Evolutionary conservation across 805 yeast genomes (phyloP), one percentile per base, ranked within the genome.

Genomic region (Saccharomyces jurei): DNA sequence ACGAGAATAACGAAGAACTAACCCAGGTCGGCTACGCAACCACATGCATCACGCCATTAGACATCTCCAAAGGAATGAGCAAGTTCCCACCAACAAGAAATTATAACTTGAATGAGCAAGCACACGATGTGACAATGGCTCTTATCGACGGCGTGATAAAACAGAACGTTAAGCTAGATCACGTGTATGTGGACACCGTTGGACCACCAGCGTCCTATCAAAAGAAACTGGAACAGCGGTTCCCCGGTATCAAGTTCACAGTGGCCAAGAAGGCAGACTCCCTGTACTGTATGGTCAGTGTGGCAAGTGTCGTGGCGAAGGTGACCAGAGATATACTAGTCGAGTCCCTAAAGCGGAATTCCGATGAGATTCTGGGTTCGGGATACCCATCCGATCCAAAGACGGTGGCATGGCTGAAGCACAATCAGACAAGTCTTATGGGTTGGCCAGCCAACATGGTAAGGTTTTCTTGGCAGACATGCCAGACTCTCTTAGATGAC

Each of bases 251-350:
- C 25, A 79, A 78, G 56, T 79, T 94, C 29, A 86, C 89, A 0
- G 99, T 94, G 6, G 81, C 96, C 8, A 94, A 94, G 66, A 94
- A 94, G 66, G 99, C 99, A 0, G 99, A 94, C 73, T 83, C 97
- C 21, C 66, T 89, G 21, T 94, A 78, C 66, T 97, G 98, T 0
- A 83, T 89, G 53, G 99, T 94, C 6, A 86, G 96, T 67, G 87
- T 95, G 0, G 99, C 99, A 0, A 86, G 96, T 22, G 88, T 94
- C 50, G 91, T 91, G 49, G 99, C 99, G 9, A 94, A 94, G 67
- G 99, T 94, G 6, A 90, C 98, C 0, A 79, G 99, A 65, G 99
- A 94, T 68, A 70, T 80, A 49, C 77, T 52, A 58, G 67, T 54
- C 46, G 75, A 53, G 54, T 63, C 55, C 27, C 58, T 56, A 21